These are phyloP conservation scores for Daldinia vernicosa DNA, from an alignment of 495 filamentous ascomycete genomes.

Conservation along the genomic window DNA sequence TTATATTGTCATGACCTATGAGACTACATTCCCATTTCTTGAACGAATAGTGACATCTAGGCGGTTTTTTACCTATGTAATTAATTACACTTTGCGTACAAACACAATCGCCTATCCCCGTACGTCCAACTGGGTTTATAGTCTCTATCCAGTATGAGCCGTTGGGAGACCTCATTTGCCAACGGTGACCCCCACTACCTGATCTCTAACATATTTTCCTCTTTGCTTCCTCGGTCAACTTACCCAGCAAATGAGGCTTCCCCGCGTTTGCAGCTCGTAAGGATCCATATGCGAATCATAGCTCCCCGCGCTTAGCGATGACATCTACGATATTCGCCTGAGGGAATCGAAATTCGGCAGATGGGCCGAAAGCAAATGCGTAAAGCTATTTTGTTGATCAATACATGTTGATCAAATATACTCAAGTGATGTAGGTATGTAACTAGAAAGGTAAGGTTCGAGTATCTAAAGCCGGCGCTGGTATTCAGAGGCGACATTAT, in stretches of 20 bases:
- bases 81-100: not conserved
- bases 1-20: not conserved
- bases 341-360: conserved; percentile 11
- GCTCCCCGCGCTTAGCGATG: conserved; percentile 10
- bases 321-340: conserved; percentile 23
- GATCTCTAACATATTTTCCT: conserved; percentile 17
- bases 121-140: too few relatives aligned
- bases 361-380: conserved; percentile 4
- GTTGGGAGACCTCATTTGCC: conserved; percentile 7
- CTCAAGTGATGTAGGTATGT: not conserved
- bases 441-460: not conserved
- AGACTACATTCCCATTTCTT: not conserved
- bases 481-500: conserved; percentile 1
- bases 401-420: not conserved
- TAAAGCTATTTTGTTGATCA: not conserved
- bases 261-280: conserved; percentile 16
- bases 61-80: not conserved
- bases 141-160: conserved; percentile 1
- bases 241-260: conserved; percentile 22
- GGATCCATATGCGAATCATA: conserved; percentile 22
- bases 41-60: not conserved
- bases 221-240: conserved; percentile 13
- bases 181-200: conserved; percentile 26
- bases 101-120: not conserved
- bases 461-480: not conserved